Evolutionary conservation across 345 rosid species (phyloP).

Genomic region (Eucalyptus leucophloia): DNA sequence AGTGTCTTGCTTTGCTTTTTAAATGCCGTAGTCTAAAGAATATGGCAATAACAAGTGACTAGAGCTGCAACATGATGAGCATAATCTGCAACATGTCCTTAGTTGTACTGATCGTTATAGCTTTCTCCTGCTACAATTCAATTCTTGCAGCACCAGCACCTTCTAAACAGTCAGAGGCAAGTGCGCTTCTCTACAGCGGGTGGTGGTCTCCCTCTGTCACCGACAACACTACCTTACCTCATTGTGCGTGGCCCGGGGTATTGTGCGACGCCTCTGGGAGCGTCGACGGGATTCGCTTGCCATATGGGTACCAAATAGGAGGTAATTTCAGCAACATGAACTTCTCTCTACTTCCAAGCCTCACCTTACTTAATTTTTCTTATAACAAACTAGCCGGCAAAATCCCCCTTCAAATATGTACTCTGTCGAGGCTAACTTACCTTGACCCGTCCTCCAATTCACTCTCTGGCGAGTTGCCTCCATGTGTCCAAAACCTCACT

Average conservation of each 20-base stretch:
- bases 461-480: background rate
- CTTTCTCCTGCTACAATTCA: background rate
- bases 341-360: constrained; percentile 3
- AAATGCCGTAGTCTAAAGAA: background rate
- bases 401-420: background rate
- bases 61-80: background rate
- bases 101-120: background rate
- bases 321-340: background rate
- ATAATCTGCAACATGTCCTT: background rate
- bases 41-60: background rate
- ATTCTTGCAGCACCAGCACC: background rate
- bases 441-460: background rate
- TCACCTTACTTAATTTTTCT: background rate
- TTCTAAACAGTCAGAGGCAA: background rate
- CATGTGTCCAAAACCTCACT: background rate
- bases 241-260: background rate
- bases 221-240: background rate
- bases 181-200: background rate
- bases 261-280: background rate
- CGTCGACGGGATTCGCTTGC: background rate
- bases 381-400: background rate
- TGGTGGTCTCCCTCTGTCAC: background rate
- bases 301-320: background rate
- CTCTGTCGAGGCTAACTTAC: background rate
- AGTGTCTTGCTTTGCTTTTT: background rate